phyloP scores from a whole-genome alignment of 228 moss, liverwort and hornwort genomes.

The Sphagnum magellanicum region DNA sequence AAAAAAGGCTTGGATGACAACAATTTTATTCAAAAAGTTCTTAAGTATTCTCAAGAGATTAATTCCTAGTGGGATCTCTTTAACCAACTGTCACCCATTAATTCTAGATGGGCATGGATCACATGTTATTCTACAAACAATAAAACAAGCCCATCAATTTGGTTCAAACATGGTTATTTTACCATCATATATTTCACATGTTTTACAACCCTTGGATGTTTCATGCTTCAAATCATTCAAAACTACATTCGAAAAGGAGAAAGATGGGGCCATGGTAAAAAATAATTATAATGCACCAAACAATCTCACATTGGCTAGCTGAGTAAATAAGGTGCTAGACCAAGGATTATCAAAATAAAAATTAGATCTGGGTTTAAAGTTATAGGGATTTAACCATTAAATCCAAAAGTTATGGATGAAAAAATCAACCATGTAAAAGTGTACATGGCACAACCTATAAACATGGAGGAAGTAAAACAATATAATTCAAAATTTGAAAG shows the following conservation, averaged over 20 bases:
- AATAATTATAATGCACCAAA: background rate
- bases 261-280: background rate
- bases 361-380: background rate
- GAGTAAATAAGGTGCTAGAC: background rate
- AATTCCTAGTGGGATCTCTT: background rate
- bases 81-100: background rate
- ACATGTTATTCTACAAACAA: background rate
- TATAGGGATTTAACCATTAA: background rate
- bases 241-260: background rate
- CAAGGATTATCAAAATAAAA: background rate
- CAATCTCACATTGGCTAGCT: background rate
- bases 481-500: too few relatives aligned
- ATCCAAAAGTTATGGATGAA: background rate
- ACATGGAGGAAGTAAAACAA: too few relatives aligned
- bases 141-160: background rate
- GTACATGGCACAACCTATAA: too few relatives aligned
- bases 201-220: slow-evolving; percentile 1
- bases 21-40: background rate
- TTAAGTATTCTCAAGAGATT: background rate
- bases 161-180: background rate
- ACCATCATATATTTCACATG: background rate
- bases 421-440: background rate
- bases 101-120: background rate
- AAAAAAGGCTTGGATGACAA: slow-evolving; percentile 1
- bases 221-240: background rate